These are phyloP conservation scores for Boletus pseudopeckii DNA, from an alignment of 768 basidiomycete genomes.

Conservation along the genomic window DNA sequence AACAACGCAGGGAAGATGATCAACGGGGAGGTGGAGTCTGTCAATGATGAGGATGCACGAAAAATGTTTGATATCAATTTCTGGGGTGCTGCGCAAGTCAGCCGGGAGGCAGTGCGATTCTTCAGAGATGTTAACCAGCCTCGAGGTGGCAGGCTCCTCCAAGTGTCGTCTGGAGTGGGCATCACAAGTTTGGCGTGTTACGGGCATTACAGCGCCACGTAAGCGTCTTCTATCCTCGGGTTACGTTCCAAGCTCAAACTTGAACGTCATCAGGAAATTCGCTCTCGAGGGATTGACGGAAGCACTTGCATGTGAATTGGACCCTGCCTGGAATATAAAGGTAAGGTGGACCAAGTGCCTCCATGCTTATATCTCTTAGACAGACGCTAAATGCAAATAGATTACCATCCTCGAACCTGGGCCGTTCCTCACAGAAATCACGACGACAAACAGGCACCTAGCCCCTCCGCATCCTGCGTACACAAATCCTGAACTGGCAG, in stretches of 20 bases:
- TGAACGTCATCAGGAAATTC: slow-evolving; percentile 6
- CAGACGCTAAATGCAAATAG: not conserved
- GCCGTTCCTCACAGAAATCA: slow-evolving; percentile 9
- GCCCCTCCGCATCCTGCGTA: slow-evolving; percentile 17
- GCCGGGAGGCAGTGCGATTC: too few species aligned
- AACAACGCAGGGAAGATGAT: slow-evolving; percentile 35
- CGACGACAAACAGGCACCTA: not conserved
- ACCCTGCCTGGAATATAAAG: slow-evolving; percentile 22
- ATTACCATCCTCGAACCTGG: slow-evolving; percentile 21
- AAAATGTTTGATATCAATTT: slow-evolving; percentile 38
- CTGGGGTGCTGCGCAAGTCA: slow-evolving; percentile 32
- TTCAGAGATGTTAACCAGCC: slow-evolving; percentile 37
- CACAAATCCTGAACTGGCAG: slow-evolving; percentile 6
- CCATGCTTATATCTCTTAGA: not conserved
- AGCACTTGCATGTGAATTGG: slow-evolving; percentile 10
- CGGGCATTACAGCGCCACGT: slow-evolving; percentile 29
- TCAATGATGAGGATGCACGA: slow-evolving; percentile 30
- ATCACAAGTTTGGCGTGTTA: slow-evolving; percentile 5
- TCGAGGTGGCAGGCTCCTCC: slow-evolving; percentile 34
- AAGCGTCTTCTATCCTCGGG: not conserved
- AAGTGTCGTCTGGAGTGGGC: slow-evolving; percentile 30
- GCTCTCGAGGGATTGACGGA: slow-evolving; percentile 32
- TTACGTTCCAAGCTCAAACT: not conserved
- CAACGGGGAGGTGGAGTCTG: slow-evolving; percentile 34
- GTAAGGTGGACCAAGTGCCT: not conserved